Conservation (phyloP, 345 rosid genomes). For the Gossypium bickii region DNA sequence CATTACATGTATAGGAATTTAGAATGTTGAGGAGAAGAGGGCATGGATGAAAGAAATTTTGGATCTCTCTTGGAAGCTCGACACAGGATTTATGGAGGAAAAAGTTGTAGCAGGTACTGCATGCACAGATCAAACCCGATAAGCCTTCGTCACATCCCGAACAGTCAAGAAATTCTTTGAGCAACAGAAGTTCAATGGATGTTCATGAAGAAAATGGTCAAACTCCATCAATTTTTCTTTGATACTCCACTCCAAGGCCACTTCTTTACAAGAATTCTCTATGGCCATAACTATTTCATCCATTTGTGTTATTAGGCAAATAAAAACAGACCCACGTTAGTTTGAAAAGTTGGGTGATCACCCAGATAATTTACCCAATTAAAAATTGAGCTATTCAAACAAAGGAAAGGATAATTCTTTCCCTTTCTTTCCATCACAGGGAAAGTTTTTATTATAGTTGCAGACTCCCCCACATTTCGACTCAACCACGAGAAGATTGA, state of each 20-base stretch:
- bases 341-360: too few species aligned
- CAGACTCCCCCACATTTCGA: too few species aligned
- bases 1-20: not conserved
- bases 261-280: too few species aligned
- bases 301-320: too few species aligned
- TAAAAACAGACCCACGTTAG: too few species aligned
- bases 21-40: not conserved
- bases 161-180: not conserved
- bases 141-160: not conserved
- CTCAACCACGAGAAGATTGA: too few species aligned
- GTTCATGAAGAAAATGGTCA: not conserved
- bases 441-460: too few species aligned
- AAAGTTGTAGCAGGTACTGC: not conserved
- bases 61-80: not conserved
- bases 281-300: too few species aligned
- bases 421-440: too few species aligned
- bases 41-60: slow-evolving; percentile 12
- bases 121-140: not conserved
- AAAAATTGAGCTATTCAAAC: too few species aligned
- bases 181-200: not conserved
- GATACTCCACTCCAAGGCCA: not conserved
- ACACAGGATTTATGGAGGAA: not conserved
- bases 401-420: too few species aligned
- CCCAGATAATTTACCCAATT: too few species aligned
- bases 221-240: not conserved